Base-by-base conservation (phyloP, 495 filamentous ascomycete species). In the Hypoxylon fuscum region DNA sequence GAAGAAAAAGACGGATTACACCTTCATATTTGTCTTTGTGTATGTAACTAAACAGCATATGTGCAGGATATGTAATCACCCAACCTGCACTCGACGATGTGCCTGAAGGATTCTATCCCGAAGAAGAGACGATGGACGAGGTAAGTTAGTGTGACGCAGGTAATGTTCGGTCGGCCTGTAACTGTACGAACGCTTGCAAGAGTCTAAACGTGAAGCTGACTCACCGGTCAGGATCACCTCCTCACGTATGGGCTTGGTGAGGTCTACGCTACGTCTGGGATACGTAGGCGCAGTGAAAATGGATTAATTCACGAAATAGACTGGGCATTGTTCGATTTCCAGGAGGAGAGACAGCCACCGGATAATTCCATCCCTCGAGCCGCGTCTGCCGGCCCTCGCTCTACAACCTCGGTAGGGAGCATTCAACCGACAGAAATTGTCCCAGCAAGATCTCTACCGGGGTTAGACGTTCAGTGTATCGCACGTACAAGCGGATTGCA, bases 81-180 rank as follows among this genome's bases (percentile, higher is more conserved):
- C 92, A 96, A 62, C 93, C 93, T 2, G 92, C 92, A 0, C 85
- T 95, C 20, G 90, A 96, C 55, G 93, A 97, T 59, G 86, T 95
- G 0, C 82, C 87, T n/a, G 83, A 87, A 5, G 88, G 87, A 32
- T 95, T 94, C 68, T 96, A 93, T 59, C 83, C 83, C 1, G 78
- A 71, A 2, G 40, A 72, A 11, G 79, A 82, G 34, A 80, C 77
- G 0, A 67, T 77, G 54, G 74, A 82, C 51, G 79, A 82, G 46
- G 69, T 72, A 43, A 62, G 59, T 45, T 52, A 15, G 7, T 45
- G 5, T 15, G 2, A 8, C 5, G 14, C n/a, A n/a, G n/a, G 64
- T 31, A 51, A 45, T 45, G 2, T 23, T 29, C 18, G 21, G 10
- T 31, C n/a, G n/a, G 22, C 9, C 29, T 17, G 7, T 14, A 37